Base-by-base conservation (phyloP, 176 grass and related monocot species). In the Aegilops bicornis region DNA sequence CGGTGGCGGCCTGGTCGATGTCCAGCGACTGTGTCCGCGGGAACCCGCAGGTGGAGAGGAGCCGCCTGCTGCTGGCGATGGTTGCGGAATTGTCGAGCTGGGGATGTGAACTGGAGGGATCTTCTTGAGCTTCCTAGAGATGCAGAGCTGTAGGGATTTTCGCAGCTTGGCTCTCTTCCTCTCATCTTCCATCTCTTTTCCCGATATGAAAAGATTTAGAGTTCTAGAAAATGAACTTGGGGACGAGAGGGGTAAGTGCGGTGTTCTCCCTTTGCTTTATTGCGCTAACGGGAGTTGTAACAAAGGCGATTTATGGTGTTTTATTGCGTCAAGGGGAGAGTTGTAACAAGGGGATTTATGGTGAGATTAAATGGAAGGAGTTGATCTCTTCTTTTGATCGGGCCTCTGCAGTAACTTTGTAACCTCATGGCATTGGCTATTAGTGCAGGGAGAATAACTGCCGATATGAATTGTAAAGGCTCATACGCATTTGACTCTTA, bases 111-210 rank as follows among this genome's bases (percentile, higher is more conserved):
- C 52, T 0, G 81, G 85, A 13, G 94, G 89, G 58, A 97, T 87
- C 72, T 90, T 96, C 76, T 88, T 97, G 82, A 97, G 92, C 22
- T 93, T 92, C 63, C 42, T 96, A 20, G 88, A 82, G 17, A 97
- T 19, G 90, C 87, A 94, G 24, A 84, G 52, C 56, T 94, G 88
- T 65, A 97, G 71, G 73, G 90, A 92, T 73, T 43, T 97, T 29
- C 52, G 83, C 42, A 97, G 89, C 64, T 88, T 90, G 29, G 79
- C 77, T 62, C 69, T 80, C 77, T 85, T 94, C 54, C 78, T 43
- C 0, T 50, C 35, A 2, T 78, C 84, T 68, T 87, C 89, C 89
- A 93, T 91, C 37, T 36, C 73, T 74, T 78, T 66, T 79, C 4
- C 62, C 47, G 17, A 52, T 24, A 50, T 7, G 24, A 29, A 58